Percentiles rank a stretch among this genome's conserved stretches.
These are phyloP conservation scores for Leishmania amazonensis DNA, from an alignment of 208 protist genomes.

Conservation along the genomic window DNA sequence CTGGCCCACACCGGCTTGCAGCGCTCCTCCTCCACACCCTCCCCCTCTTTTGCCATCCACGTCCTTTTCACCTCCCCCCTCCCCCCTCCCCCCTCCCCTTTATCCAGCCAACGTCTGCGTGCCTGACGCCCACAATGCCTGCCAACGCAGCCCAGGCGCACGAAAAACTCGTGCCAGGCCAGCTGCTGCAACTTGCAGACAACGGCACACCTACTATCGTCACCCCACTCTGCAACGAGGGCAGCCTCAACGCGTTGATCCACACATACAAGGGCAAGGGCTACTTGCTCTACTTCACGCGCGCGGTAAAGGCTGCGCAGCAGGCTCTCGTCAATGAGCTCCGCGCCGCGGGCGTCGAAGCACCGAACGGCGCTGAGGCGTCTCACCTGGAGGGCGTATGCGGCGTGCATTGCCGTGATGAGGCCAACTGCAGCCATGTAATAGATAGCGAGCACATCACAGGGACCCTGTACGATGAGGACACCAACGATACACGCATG, in stretches of 20 bases:
- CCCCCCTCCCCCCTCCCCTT: background rate
- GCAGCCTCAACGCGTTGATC: background rate
- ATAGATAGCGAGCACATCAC: background rate
- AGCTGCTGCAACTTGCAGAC: background rate
- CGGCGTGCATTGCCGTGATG: constrained; percentile 12
- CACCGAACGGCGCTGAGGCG: background rate
- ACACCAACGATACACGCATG: constrained; percentile 3
- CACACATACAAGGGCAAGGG: background rate
- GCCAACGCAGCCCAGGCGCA: background rate
- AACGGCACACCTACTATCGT: constrained; percentile 1
- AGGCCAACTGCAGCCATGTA: constrained; percentile 10
- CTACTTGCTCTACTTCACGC: constrained; percentile 9
- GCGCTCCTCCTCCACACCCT: no score
- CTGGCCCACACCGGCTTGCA: no score
- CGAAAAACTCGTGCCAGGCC: background rate
- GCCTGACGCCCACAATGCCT: background rate
- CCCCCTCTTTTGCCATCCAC: background rate
- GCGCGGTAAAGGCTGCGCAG: background rate
- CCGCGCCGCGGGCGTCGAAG: constrained; percentile 9
- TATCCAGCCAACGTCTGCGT: background rate
- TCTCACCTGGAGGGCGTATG: constrained; percentile 9
- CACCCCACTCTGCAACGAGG: constrained; percentile 9
- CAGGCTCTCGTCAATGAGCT: constrained; percentile 1
- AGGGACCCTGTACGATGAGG: background rate
- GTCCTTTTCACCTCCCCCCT: background rate